A percentile compares a stretch with the other conserved stretches of the same genome.
Conservation (phyloP, 1,284 basidiomycete species). For the Boletus albobrunnescens region DNA sequence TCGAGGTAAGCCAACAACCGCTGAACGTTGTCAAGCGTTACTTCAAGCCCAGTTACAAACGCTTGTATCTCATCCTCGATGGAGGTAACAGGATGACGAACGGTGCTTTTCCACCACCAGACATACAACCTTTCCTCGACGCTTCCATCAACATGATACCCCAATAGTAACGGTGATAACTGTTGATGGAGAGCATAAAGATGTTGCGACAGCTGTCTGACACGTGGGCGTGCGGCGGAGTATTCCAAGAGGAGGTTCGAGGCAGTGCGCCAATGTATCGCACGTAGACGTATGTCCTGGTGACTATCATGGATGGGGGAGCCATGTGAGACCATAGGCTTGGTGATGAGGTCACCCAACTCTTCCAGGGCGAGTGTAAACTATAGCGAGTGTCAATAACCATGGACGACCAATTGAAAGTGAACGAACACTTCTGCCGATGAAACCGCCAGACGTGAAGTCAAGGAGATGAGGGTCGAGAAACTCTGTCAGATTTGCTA, state of each 20-base stretch:
- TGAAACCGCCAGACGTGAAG: constrained; percentile 22
- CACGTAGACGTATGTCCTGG: constrained; percentile 20
- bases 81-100: constrained; percentile 2
- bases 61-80: constrained; percentile 9
- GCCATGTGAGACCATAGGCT: constrained; percentile 1
- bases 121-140: neutral
- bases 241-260: constrained; percentile 36
- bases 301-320: neutral
- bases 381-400: constrained; percentile 15
- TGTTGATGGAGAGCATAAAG: constrained; percentile 17
- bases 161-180: constrained; percentile 5
- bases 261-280: constrained; percentile 30
- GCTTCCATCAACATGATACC: neutral
- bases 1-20: constrained; percentile 30
- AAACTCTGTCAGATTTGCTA: constrained; percentile 20
- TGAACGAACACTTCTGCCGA: constrained; percentile 29
- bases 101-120: constrained; percentile 10
- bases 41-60: constrained; percentile 24
- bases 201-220: constrained; percentile 12
- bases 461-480: constrained; percentile 22
- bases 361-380: constrained; percentile 32
- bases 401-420: neutral
- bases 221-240: constrained; percentile 28
- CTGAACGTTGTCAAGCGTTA: constrained; percentile 17
- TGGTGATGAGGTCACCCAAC: constrained; percentile 18